Conservation (phyloP, 2,329 filamentous ascomycete genomes). For the Fusarium caatingaense region DNA sequence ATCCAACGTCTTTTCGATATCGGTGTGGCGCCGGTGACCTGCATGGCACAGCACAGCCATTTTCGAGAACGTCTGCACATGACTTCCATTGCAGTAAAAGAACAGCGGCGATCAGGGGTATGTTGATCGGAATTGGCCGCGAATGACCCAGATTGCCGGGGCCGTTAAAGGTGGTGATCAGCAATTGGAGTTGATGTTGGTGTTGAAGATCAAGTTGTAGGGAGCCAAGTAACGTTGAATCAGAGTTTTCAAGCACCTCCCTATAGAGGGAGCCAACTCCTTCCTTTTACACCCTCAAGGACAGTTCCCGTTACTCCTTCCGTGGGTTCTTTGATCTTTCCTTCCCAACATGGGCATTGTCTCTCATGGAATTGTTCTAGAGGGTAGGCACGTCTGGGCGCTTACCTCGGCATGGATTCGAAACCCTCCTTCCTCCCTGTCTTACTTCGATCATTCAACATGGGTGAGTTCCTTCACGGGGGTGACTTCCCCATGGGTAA, state of each 20-base stretch:
- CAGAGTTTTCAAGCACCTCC: constrained; percentile 18
- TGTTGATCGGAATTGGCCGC: constrained; percentile 16
- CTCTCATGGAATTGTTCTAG: not conserved
- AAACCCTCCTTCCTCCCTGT: not conserved
- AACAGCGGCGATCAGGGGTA: constrained; percentile 8
- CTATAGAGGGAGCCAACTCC: constrained; percentile 22
- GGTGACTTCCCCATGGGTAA: not conserved
- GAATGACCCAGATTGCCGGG: constrained; percentile 22
- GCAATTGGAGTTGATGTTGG: not conserved
- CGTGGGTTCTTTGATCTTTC: not conserved
- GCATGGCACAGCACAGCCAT: constrained; percentile 11
- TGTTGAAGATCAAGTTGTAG: not conserved
- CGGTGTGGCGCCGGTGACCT: constrained; percentile 20
- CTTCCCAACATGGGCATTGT: not conserved
- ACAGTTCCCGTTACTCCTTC: not conserved
- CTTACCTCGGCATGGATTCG: not conserved
- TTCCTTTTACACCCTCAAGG: not conserved
- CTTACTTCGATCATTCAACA: not conserved
- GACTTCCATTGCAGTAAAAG: not conserved
- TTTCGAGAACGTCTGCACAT: constrained; percentile 23
- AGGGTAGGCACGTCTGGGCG: not conserved
- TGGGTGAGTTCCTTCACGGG: not conserved
- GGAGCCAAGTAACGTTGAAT: constrained; percentile 14
- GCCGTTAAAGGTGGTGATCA: not conserved
- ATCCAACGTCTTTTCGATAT: constrained; percentile 10